A percentile compares a stretch with the other conserved stretches of the same genome.
phyloP scores from a whole-genome alignment of 768 basidiomycete species.

The Auricularia sp. region DNA sequence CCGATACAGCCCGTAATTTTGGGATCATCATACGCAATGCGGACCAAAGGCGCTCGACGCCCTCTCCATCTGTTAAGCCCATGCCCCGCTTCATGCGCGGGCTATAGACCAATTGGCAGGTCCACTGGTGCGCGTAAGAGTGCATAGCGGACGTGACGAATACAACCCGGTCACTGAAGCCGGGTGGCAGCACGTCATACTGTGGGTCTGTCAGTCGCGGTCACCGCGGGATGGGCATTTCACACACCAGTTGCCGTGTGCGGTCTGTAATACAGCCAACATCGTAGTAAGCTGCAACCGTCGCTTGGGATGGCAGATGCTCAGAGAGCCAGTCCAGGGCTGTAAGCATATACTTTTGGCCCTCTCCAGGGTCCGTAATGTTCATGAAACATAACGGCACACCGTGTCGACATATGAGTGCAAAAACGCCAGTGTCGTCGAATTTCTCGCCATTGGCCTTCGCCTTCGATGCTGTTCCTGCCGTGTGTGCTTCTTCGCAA shows the following conservation, averaged over 20 bases:
- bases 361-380: neutral
- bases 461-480: neutral
- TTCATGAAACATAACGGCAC: slow-evolving; percentile 12
- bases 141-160: neutral
- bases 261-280: neutral
- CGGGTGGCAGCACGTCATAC: slow-evolving; percentile 19
- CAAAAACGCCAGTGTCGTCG: slow-evolving; percentile 28
- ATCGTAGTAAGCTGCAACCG: neutral
- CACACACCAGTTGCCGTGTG: neutral
- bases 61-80: slow-evolving; percentile 21
- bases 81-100: slow-evolving; percentile 22
- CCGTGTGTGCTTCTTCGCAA: neutral
- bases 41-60: slow-evolving; percentile 28
- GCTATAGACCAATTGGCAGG: slow-evolving; percentile 6
- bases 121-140: slow-evolving; percentile 9
- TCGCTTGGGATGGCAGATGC: neutral
- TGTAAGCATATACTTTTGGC: neutral
- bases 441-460: slow-evolving; percentile 9
- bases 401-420: slow-evolving; percentile 28
- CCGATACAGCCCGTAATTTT: slow-evolving; percentile 6
- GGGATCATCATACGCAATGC: slow-evolving; percentile 25
- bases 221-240: neutral
- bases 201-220: slow-evolving; percentile 15
- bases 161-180: slow-evolving; percentile 11
- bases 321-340: neutral